These are phyloP conservation scores for Diaporthe sp. DNA, from an alignment of 2,329 filamentous ascomycete species.

Conservation along the genomic window DNA sequence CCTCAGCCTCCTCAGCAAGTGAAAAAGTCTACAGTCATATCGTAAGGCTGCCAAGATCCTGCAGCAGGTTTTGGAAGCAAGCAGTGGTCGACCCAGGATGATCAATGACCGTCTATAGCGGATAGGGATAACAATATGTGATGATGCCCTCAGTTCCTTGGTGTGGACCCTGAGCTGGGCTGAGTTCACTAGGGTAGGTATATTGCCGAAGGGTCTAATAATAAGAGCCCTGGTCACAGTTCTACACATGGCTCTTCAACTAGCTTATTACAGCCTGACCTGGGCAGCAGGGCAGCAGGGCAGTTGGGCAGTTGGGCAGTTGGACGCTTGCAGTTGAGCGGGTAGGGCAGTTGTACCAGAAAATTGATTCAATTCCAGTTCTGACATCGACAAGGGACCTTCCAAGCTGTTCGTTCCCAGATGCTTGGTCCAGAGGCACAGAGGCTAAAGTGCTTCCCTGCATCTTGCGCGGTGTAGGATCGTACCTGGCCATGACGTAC, in stretches of 20 bases:
- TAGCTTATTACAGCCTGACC: too few species aligned
- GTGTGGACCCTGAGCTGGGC: background rate
- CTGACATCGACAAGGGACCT: background rate
- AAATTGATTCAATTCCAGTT: background rate
- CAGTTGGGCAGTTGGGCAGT: too few species aligned
- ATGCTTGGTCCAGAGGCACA: background rate
- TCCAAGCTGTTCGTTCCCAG: background rate
- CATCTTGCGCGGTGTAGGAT: background rate
- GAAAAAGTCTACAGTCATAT: background rate
- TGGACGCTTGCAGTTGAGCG: background rate
- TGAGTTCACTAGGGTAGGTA: background rate
- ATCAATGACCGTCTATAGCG: background rate
- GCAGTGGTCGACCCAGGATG: background rate
- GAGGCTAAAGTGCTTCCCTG: background rate
- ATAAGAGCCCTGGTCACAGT: background rate
- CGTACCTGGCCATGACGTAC: constrained; percentile 25
- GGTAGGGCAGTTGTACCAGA: background rate
- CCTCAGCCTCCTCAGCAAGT: background rate
- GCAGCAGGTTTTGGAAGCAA: background rate
- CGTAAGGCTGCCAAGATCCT: background rate
- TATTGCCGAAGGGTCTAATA: background rate
- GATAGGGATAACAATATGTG: background rate
- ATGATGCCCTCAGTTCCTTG: background rate
- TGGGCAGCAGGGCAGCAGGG: too few species aligned
- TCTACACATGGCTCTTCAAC: too few species aligned